These are phyloP conservation scores for Porogramme epimiltina DNA, from an alignment of 1,284 basidiomycete genomes.

Conservation along the genomic window DNA sequence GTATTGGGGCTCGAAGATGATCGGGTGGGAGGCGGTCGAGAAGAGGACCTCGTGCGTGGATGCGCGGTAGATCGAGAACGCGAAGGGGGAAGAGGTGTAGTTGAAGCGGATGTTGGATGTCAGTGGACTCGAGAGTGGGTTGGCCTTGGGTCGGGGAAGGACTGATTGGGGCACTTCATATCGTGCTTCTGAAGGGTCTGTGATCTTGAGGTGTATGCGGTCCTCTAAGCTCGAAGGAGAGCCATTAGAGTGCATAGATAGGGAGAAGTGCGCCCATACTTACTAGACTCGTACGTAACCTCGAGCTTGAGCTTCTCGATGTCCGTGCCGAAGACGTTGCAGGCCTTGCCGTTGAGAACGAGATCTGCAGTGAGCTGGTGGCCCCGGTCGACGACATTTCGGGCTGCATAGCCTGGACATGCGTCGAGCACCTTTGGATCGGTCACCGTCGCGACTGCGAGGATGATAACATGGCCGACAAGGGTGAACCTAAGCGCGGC, in stretches of 20 bases:
- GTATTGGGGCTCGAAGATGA: slow-evolving; percentile 82
- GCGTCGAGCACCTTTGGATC: slow-evolving; percentile 44
- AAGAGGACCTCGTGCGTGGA: slow-evolving; percentile 65
- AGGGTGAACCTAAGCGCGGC: slow-evolving; percentile 11
- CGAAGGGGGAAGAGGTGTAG: slow-evolving; percentile 68
- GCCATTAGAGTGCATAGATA: too few relatives aligned
- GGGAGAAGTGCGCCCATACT: too few relatives aligned
- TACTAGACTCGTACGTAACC: slow-evolving; percentile 62
- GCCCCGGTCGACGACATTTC: slow-evolving; percentile 37
- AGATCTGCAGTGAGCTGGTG: slow-evolving; percentile 54
- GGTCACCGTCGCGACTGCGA: slow-evolving; percentile 21
- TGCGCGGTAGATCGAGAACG: slow-evolving; percentile 66
- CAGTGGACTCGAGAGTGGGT: slow-evolving; percentile 30
- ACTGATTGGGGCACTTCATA: slow-evolving; percentile 74
- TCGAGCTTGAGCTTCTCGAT: slow-evolving; percentile 50
- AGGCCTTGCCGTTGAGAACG: slow-evolving; percentile 52
- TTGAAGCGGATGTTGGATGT: slow-evolving; percentile 60
- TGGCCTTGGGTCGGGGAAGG: slow-evolving; percentile 54
- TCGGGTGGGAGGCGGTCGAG: slow-evolving; percentile 60
- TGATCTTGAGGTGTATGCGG: slow-evolving; percentile 76
- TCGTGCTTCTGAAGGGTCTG: slow-evolving; percentile 54
- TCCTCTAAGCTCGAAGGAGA: slow-evolving; percentile 42
- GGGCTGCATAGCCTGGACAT: slow-evolving; percentile 56
- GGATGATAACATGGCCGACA: slow-evolving; percentile 7
- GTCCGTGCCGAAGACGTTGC: slow-evolving; percentile 55